Evolutionary conservation across 1,139 yeast species (phyloP), one percentile per base, ranked within the genome.

Genomic region (Hansenula sp.): DNA sequence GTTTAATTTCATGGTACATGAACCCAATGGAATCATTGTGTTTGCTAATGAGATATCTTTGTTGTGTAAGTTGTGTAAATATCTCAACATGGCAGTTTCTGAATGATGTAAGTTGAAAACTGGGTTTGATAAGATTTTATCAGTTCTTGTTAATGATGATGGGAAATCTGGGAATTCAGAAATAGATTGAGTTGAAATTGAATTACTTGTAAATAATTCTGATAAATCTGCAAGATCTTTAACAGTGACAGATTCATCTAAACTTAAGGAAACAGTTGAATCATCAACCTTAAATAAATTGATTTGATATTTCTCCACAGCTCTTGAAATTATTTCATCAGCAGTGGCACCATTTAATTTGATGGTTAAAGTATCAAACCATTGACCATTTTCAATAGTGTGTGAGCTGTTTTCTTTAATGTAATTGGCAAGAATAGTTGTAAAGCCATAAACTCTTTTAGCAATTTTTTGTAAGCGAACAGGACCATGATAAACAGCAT

Each of bases 1-100:
- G 60, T 92, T 92, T 57, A 92, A 75, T 65, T 92, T 92, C 98
- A 92, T 92, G 28, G 98, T 92, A 70, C 98, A 92, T 10, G 96
- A 88, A 28, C 98, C 98, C 50, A 92, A 75, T 32, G 97, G 95
- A 48, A 92, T 92, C 98, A 92, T 92, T 13, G 97, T 86, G 60
- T 89, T 86, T 22, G 97, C 96, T 48, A 92, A 73, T 1, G 97
- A 90, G 50, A 92, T 71, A 66, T 92, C 98, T 66, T 85, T 88
- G 45, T 82, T 71, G 66, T 92, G 97, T 46, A 92, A 71, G 48
- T 77, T 75, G 60, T 88, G 94, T 56, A 92, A 71, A 67, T 92
- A 92, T 61, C 98, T 79, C 53, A 92, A 75, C 84, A 92, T 82
- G 43, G 96, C 82, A 24, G 98, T 92, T 67, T 92, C 98, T 3